Base-by-base conservation (phyloP, 2,329 filamentous ascomycete species). In the Exophiala sp. region DNA sequence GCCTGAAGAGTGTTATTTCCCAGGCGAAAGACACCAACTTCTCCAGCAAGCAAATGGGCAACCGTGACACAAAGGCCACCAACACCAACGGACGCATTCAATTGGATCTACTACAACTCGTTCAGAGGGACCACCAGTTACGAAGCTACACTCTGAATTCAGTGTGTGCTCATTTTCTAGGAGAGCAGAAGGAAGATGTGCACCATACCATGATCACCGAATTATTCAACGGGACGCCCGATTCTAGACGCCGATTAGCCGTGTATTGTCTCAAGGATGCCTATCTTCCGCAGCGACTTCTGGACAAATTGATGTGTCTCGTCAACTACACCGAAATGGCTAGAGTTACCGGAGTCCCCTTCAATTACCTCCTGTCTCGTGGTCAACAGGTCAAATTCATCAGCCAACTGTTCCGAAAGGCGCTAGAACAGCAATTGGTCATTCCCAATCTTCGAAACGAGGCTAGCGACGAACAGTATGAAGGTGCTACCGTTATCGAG, bases 311-410 rank as follows among this genome's bases (percentile, higher is more conserved):
- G 21, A 97, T 95, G 65, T 97, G 93, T 69, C 75, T 98, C n/a
- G 86, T 95, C 70, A 98, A 98, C 66, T 97, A 97, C 64, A 97
- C 93, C 0, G 93, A 98, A 71, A 98, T 98, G 93, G 91, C 93
- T 50, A 93, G 93, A 80, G 93, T 98, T 70, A 98, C 94, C 21
- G 93, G 93, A 61, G 91, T 98, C 3, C 93, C 93, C 0, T 98
- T 98, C 75, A 97, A 95, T 65, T 95, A 85, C 64, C 77, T 98
- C 38, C 78, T 98, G 1, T 82, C 93, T 19, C 83, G 90, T 64
- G 93, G 93, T 38, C 93, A 98, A 67, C 94, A 98, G 69, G 83
- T 98, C 66, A 95, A 95, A 64, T 98, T 98, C 70, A 81, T 98
- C 71, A 97, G 90, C 66, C 93, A 98, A 65, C 75, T 98, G 13